Evolutionary conservation across 2,329 filamentous ascomycete genomes (phyloP).

Genomic region (Cordyceps militaris): DNA sequence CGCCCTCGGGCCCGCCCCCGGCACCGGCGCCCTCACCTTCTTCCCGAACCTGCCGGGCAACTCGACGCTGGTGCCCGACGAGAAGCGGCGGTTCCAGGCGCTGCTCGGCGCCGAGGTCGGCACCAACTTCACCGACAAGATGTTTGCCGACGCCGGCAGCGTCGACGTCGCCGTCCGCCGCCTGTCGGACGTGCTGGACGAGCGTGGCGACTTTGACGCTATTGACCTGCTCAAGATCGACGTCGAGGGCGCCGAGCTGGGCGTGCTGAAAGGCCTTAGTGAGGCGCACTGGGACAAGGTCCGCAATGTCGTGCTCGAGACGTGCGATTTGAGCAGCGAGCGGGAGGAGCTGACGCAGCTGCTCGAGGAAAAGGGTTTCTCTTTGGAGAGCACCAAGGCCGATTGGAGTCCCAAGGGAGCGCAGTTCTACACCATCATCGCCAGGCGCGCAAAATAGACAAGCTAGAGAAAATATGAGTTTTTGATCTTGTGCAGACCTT

Average conservation of each 20-base stretch:
- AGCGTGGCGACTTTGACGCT: conserved; percentile 7
- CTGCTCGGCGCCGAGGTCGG: conserved; percentile 2
- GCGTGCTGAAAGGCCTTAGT: conserved; percentile 18
- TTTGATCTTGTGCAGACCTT: too few species aligned
- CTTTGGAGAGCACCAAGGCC: conserved; percentile 12
- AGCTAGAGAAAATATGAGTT: background rate
- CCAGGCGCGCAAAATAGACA: background rate
- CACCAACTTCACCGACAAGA: conserved; percentile 10
- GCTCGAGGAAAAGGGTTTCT: conserved; percentile 18
- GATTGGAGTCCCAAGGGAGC: conserved; percentile 8
- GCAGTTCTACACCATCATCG: conserved; percentile 11
- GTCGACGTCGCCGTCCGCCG: conserved; percentile 14
- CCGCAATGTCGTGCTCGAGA: conserved; percentile 19
- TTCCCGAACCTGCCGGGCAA: conserved; percentile 19
- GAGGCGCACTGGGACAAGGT: conserved; percentile 19
- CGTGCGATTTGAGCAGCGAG: conserved; percentile 15
- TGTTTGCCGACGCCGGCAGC: conserved; percentile 6
- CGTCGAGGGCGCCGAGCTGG: conserved; percentile 21
- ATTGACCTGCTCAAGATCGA: conserved; percentile 24
- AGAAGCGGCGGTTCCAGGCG: conserved; percentile 13
- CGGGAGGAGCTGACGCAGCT: conserved; percentile 15
- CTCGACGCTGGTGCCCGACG: conserved; percentile 18
- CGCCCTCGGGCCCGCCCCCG: conserved; percentile 12
- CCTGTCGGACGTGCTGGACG: conserved; percentile 17
- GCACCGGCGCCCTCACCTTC: conserved; percentile 14